phyloP scores from a whole-genome alignment of 179 eudicot genomes.

The Actinidia arguta region DNA sequence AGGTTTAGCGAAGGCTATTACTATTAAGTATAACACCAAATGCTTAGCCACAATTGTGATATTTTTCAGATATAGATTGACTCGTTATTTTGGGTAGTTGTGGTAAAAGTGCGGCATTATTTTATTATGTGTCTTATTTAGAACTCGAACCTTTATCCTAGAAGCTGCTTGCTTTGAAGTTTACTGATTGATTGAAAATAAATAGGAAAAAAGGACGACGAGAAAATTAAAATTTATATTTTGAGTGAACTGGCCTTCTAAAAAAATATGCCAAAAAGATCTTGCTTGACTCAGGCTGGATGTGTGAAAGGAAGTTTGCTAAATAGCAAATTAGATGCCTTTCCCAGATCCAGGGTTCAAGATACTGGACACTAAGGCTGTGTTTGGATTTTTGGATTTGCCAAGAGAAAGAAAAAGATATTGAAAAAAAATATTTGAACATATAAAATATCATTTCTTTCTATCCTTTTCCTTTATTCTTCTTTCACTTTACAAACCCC shows the following conservation, averaged over 20 bases:
- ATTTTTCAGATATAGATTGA: neutral
- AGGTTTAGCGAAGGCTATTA: neutral
- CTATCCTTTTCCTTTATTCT: too few relatives aligned
- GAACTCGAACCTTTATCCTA: neutral
- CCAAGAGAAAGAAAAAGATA: too few relatives aligned
- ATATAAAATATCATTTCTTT: too few relatives aligned
- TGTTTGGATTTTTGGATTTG: too few relatives aligned
- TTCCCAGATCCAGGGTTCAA: neutral
- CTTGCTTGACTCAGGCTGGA: neutral
- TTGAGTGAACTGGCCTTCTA: neutral
- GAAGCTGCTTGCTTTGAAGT: conserved; percentile 3
- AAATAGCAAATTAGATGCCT: conserved; percentile 2
- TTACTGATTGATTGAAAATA: neutral
- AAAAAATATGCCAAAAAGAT: neutral
- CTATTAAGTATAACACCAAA: neutral
- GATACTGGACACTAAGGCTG: too few relatives aligned
- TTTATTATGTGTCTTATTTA: neutral
- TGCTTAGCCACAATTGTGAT: neutral
- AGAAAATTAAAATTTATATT: neutral
- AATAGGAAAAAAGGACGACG: neutral
- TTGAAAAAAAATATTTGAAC: too few relatives aligned
- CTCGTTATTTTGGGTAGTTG: neutral
- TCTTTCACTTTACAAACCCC: too few relatives aligned
- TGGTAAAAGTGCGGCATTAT: neutral
- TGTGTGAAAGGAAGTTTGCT: neutral